Evolutionary conservation across 495 filamentous ascomycete species (phyloP).

Genomic region (Mytilinidion resinicola): DNA sequence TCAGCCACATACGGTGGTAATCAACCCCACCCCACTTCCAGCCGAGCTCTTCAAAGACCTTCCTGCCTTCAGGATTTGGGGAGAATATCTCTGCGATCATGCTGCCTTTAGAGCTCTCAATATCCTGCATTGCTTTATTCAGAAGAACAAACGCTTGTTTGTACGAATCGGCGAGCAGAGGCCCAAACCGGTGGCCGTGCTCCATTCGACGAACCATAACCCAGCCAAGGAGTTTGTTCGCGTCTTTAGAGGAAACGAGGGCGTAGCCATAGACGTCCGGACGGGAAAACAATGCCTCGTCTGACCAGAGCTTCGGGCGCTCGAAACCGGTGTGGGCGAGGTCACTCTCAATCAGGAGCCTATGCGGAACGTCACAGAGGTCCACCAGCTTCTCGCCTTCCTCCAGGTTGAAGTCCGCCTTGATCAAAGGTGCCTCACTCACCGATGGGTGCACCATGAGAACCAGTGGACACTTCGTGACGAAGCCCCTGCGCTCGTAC

Average conservation of each 20-base stretch:
- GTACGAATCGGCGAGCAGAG: conserved; percentile 18
- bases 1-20: conserved; percentile 26
- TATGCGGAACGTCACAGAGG: not conserved
- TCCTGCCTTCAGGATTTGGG: conserved; percentile 5
- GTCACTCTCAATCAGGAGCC: conserved; percentile 6
- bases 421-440: conserved; percentile 6
- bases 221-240: conserved; percentile 5
- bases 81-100: conserved; percentile 20
- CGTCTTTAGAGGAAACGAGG: not conserved
- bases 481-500: conserved; percentile 21
- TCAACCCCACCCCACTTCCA: conserved; percentile 14
- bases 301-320: conserved; percentile 11
- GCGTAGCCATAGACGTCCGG: conserved; percentile 18
- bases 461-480: conserved; percentile 2
- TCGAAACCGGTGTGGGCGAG: conserved; percentile 17
- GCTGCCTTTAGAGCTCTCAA: not conserved
- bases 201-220: conserved; percentile 20
- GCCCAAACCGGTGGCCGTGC: conserved; percentile 22
- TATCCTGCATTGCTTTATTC: conserved; percentile 11
- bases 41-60: conserved; percentile 20
- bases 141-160: conserved; percentile 6
- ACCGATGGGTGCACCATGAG: conserved; percentile 15
- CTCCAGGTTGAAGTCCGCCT: not conserved
- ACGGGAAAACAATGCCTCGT: conserved; percentile 20
- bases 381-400: conserved; percentile 10